Evolutionary conservation across 805 yeast genomes (phyloP).

Genomic region (Lachancea cidri): DNA sequence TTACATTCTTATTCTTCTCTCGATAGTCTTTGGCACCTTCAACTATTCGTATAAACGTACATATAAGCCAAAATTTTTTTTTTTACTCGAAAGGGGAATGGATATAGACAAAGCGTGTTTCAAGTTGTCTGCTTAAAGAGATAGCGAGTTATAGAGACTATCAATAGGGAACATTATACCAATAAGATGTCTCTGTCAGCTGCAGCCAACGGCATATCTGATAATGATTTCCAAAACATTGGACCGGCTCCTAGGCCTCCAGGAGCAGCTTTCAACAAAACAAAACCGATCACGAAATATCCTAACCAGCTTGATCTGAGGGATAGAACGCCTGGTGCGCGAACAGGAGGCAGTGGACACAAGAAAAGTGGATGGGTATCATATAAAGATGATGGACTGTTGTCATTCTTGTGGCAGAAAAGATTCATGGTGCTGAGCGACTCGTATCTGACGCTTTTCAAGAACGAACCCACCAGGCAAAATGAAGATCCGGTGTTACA

Average conservation of each 20-base stretch:
- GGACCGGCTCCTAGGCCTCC: constrained; percentile 57
- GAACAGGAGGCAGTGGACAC: constrained; percentile 10
- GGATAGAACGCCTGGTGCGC: constrained; percentile 11
- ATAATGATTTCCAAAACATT: constrained; percentile 46
- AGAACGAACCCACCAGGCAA: constrained; percentile 43
- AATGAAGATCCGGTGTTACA: constrained; percentile 43
- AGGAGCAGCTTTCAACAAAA: constrained; percentile 32
- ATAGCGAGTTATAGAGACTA: not conserved
- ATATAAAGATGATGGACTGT: constrained; percentile 86
- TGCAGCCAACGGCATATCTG: constrained; percentile 40
- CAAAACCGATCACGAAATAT: constrained; percentile 34
- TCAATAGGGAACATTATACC: not conserved
- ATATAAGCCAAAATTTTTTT: not conserved
- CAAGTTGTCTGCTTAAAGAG: not conserved
- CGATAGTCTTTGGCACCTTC: too few species aligned
- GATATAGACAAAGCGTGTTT: not conserved
- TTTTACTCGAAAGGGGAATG: not conserved
- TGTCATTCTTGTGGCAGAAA: constrained; percentile 89
- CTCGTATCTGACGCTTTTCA: constrained; percentile 67
- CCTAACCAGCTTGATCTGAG: constrained; percentile 28
- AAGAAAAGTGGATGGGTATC: constrained; percentile 72
- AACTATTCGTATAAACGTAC: not conserved
- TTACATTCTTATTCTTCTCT: too few species aligned
- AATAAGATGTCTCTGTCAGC: constrained; percentile 40
- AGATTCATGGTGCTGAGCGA: constrained; percentile 76